Base-by-base conservation (phyloP, 148 eudicot species). In the Chenopodium album region DNA sequence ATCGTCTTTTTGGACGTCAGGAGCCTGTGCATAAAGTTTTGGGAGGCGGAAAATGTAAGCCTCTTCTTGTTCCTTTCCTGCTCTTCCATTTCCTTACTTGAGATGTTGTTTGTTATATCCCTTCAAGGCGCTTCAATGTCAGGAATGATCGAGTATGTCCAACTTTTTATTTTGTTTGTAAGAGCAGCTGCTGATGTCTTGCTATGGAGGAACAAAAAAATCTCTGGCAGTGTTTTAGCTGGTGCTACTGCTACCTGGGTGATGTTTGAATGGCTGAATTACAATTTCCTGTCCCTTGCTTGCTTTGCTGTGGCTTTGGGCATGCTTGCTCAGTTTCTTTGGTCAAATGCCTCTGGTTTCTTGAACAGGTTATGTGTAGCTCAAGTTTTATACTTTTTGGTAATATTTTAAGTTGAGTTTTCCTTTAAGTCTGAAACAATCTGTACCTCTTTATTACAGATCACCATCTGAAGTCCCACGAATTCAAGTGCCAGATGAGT, bases 131-230 rank as follows among this genome's bases (percentile, higher is more conserved):
- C 26, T 26, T 26, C 32, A 66, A 47, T 1, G 7, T 20, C 22
- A 17, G 48, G 76, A 56, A 37, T 22, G 28, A 67, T 70, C 7
- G 41, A 23, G 9, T 14, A 19, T 54, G 41, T 56, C 23, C 54
- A 34, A 34, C 48, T 23, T 64, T 70, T n/a, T 66, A 32, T 9
- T 23, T 76, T 76, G 32, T 73, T 64, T 48, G 52, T 76, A 79
- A 73, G 50, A 86, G 78, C 80, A 95, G 99, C 98, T 91, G 99
- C 99, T 82, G 98, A 94, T 89, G 93, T 90, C 69, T 81, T 96
- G 86, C 79, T 94, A 52, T 96, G 99, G 98, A 92, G 99, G 89
- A 94, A 94, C 92, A 95, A 93, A 88, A 95, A 94, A 86, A 94
- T 92, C 22, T 94, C 99, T 73, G 89, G 92, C 48, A 76, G 98